A percentile compares a stretch with the other conserved stretches of the same genome.
phyloP scores from a whole-genome alignment of 2,329 filamentous ascomycete species.

The Ceratocystis lukuohia region DNA sequence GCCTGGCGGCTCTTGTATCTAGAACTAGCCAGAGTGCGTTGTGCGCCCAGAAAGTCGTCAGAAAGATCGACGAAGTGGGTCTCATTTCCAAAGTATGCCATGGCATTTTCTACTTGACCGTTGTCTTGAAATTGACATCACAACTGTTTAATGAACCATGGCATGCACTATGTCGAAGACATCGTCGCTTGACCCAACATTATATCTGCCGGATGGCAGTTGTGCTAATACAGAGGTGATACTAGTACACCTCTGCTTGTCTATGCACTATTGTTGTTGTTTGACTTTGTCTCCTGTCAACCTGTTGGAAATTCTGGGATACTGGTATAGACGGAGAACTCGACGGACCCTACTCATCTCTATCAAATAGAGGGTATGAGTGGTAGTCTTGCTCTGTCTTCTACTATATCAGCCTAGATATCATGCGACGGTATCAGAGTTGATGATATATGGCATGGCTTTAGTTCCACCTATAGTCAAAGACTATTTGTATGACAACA shows the following conservation, averaged over 20 bases:
- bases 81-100: not conserved
- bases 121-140: not conserved
- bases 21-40: not conserved
- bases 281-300: not conserved
- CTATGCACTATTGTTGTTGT: not conserved
- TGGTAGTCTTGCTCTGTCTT: not conserved
- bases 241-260: not conserved
- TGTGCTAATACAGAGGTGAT: not conserved
- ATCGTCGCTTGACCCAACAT: not conserved
- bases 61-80: slow-evolving; percentile 1
- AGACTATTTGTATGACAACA: not conserved
- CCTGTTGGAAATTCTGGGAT: not conserved
- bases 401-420: not conserved
- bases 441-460: not conserved
- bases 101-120: not conserved
- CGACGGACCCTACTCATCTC: not conserved
- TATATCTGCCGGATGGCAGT: too few relatives aligned
- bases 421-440: not conserved
- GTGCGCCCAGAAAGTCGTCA: not conserved
- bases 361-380: not conserved
- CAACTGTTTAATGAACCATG: not conserved
- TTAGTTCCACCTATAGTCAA: not conserved
- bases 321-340: not conserved
- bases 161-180: not conserved
- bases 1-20: not conserved